Base-by-base conservation (phyloP, 352 stramenopile species). In the Globisporangium takayamanum region DNA sequence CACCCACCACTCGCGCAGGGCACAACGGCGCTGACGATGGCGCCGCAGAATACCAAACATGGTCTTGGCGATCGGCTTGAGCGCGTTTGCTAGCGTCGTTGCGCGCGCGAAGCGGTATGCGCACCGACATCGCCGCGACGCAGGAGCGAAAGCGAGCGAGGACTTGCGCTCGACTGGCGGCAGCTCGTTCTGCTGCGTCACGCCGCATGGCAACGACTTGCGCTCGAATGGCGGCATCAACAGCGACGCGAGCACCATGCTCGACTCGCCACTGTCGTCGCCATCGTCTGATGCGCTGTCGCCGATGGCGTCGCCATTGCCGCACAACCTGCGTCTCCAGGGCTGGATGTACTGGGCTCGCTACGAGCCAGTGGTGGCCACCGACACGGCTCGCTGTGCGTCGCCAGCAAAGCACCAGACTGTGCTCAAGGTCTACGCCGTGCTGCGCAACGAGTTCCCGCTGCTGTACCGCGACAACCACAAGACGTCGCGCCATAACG, bases 321-420 rank as follows among this genome's bases (percentile, higher is more conserved):
- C 60, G 20, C 64, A 62, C 14, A 72, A 71, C 44, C 52, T 67
- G 3, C 67, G 65, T 1, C 28, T 73, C 14, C 59, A 75, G 47
- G 64, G 60, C 22, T 79, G 71, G 71, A 79, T 79, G 71, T 79
- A 71, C 62, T 79, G 71, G 71, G 62, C 57, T 20, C 67, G 67
- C 16, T 63, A 55, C 37, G 65, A 73, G n/a, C 28, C 52, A 49
- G 49, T 45, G 36, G 18, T 15, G 18, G 2, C n/a, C 54, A 39
- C 28, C 10, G 20, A 28, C 44, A 6, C 44, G 3, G 30, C 44
- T 7, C 15, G 41, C 5, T 49, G 44, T 10, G 44, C 44, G 8
- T 49, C 44, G 44, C 44, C 44, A 14, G n/a, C 10, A 18, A 64
- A 41, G 36, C 63, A 53, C 44, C 58, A 74, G 33, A 64, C 66